These are phyloP conservation scores for Coniochaeta sp. DNA, from an alignment of 2,329 filamentous ascomycete species.

Conservation along the genomic window DNA sequence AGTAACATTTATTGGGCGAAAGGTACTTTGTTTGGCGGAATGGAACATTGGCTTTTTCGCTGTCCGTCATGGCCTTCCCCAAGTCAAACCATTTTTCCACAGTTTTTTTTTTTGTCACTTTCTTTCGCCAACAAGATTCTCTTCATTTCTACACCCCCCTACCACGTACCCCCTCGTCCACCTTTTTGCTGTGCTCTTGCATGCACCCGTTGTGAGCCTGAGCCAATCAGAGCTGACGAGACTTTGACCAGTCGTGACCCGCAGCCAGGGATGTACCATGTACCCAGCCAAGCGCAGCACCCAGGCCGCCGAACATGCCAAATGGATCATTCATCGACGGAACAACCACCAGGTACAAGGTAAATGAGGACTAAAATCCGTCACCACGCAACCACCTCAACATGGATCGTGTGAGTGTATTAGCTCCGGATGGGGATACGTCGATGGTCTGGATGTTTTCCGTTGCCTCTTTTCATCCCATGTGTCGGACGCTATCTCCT, in stretches of 20 bases:
- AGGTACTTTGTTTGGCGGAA: background rate
- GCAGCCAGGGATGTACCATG: background rate
- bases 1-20: background rate
- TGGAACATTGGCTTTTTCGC: background rate
- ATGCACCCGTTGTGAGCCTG: background rate
- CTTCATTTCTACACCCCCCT: background rate
- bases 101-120: background rate
- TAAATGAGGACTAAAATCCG: conserved; percentile 1
- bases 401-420: conserved; percentile 1
- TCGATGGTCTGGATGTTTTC: conserved; percentile 1
- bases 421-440: conserved; percentile 1
- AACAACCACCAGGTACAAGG: conserved; percentile 1
- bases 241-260: background rate
- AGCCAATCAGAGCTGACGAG: background rate
- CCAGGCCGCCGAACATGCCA: background rate
- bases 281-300: background rate
- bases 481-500: background rate
- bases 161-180: background rate
- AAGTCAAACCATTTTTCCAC: background rate
- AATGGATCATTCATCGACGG: background rate
- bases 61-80: background rate
- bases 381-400: conserved; percentile 1
- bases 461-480: background rate
- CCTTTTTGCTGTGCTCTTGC: background rate
- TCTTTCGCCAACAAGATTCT: background rate